A percentile compares a stretch with the other conserved stretches of the same genome.
These are phyloP conservation scores for Leptographium lundbergii DNA, from an alignment of 2,329 filamentous ascomycete species.

Conservation along the genomic window DNA sequence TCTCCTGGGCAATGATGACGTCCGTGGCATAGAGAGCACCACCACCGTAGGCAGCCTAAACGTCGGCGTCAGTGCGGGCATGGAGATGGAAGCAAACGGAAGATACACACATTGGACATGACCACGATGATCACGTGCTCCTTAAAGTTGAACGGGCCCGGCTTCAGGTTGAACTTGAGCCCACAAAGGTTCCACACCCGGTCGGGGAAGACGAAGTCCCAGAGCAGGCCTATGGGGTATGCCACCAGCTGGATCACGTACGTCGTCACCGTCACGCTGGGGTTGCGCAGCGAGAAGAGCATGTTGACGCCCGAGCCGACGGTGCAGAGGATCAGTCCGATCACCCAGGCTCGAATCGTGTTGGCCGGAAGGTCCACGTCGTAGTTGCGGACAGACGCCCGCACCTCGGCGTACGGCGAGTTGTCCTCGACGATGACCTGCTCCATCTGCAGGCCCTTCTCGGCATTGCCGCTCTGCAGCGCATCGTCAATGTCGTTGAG, in stretches of 20 bases:
- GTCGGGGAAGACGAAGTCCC: slow-evolving; percentile 43
- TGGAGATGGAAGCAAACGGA: background rate
- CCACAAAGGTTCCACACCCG: slow-evolving; percentile 37
- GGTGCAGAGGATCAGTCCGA: slow-evolving; percentile 45
- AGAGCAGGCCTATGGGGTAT: slow-evolving; percentile 43
- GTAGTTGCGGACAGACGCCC: slow-evolving; percentile 51
- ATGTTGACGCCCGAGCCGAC: slow-evolving; percentile 44
- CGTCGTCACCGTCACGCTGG: slow-evolving; percentile 45
- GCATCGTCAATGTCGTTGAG: slow-evolving; percentile 47
- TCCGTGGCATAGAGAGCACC: slow-evolving; percentile 44
- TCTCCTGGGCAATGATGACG: slow-evolving; percentile 35
- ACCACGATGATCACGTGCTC: slow-evolving; percentile 49
- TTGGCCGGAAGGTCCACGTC: slow-evolving; percentile 53
- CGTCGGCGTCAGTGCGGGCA: slow-evolving; percentile 9
- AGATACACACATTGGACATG: slow-evolving; percentile 45
- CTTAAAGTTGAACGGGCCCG: slow-evolving; percentile 48
- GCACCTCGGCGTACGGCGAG: slow-evolving; percentile 50
- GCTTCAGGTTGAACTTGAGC: slow-evolving; percentile 41
- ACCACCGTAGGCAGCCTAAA: slow-evolving; percentile 46
- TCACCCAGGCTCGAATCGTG: slow-evolving; percentile 47
- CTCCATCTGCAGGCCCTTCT: slow-evolving; percentile 44
- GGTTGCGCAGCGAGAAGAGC: slow-evolving; percentile 46
- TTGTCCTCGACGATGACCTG: slow-evolving; percentile 49
- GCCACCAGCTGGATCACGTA: slow-evolving; percentile 51
- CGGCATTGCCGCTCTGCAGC: slow-evolving; percentile 39